Percentiles rank a stretch among this genome's conserved stretches.
Evolutionary conservation across 768 basidiomycete genomes (phyloP).

Genomic region (Dendrothele bispora): DNA sequence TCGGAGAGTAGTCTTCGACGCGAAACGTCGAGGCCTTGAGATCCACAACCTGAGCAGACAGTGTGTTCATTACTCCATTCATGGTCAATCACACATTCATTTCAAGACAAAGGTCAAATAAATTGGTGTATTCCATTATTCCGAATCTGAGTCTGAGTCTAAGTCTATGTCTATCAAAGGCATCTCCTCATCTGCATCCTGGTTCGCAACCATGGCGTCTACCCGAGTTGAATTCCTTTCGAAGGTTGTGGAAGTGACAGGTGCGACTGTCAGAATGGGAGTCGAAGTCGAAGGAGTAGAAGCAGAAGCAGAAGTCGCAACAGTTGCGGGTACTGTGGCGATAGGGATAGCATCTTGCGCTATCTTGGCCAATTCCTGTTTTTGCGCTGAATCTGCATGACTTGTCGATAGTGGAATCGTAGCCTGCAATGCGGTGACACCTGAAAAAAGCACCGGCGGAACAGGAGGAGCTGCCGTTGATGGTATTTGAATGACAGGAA

Average conservation of each 20-base stretch:
- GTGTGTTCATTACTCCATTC: not conserved
- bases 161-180: slow-evolving; percentile 78
- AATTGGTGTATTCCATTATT: not conserved
- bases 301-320: not conserved
- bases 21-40: too few relatives aligned
- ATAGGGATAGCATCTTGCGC: not conserved
- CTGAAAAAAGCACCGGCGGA: not conserved
- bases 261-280: not conserved
- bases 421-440: not conserved
- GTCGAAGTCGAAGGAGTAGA: not conserved
- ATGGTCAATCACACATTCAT: not conserved
- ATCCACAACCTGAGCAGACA: too few relatives aligned
- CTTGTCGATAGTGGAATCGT: not conserved
- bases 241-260: not conserved
- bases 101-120: not conserved
- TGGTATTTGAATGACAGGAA: not conserved
- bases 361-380: not conserved
- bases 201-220: too few relatives aligned
- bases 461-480: not conserved
- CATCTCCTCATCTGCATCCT: slow-evolving; percentile 74
- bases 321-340: not conserved
- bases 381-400: not conserved
- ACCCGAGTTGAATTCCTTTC: too few relatives aligned
- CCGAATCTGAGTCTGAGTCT: slow-evolving; percentile 66
- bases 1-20: too few relatives aligned